Evolutionary conservation across 1,139 yeast species (phyloP), one percentile per base, ranked within the genome.

Genomic region (Zygotorulaspora mrakii): DNA sequence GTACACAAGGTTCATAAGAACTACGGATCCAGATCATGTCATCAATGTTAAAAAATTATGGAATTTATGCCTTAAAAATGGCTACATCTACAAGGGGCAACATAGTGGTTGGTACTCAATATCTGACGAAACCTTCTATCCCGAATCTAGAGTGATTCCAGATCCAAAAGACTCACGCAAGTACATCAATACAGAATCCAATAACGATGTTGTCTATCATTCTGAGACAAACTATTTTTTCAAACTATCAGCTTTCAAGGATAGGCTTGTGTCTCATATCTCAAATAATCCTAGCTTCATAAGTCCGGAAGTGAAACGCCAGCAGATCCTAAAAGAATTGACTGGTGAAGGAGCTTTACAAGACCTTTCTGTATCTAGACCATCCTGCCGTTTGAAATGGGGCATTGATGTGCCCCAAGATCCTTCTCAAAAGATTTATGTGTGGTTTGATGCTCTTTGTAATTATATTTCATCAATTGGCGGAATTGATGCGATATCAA

Each of bases 101-200:
- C 98, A 91, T 61, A 65, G 76, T 36, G 99, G 99, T 1, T 91
- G 97, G 97, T 91, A 94, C 59, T 86, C 95, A 7, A 70, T 89
- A 4, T 82, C 95, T 37, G 98, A 94, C 57, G 99, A 91, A 63
- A 83, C 97, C 0, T 91, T 91, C 57, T 89, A 86, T 54, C 88
- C 98, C 0, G 94, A 82, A 46, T 66, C 77, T 2, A 95, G 87
- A 61, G 77, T 86, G 27, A 76, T 73, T 33, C 71, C 75, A 47
- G 50, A 54, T 21, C 46, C 49, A 1, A 52, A 65, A 0, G 33
- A 44, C 10, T 31, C 40, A 7, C 46, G 39, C 6, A 41, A 47
- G 31, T 56, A 50, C 64, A 67, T 79, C 12, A 79, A 95, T 5
- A 76, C 72, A 33, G 97, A 89, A 55, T 77, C 96, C 0, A 77